These are phyloP conservation scores for Strobilomyces echinocephalus DNA, from an alignment of 768 basidiomycete species.

Conservation along the genomic window DNA sequence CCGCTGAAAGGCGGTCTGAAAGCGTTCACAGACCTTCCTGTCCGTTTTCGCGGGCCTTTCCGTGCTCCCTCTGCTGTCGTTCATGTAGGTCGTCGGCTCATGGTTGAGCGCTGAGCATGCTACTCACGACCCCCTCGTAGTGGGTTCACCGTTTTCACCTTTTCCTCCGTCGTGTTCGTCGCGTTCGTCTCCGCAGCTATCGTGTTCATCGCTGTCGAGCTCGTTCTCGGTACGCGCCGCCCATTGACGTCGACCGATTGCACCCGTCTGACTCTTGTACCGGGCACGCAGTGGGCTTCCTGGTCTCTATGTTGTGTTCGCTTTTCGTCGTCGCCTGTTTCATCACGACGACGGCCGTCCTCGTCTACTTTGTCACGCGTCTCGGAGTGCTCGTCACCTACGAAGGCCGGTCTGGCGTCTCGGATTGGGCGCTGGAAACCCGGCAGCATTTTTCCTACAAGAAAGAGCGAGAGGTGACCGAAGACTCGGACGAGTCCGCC, in stretches of 20 bases:
- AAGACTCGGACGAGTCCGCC: constrained; percentile 24
- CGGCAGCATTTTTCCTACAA: constrained; percentile 17
- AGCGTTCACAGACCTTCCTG: constrained; percentile 36
- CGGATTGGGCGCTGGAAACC: constrained; percentile 30
- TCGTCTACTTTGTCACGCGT: constrained; percentile 31
- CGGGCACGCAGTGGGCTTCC: constrained; percentile 28
- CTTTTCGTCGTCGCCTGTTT: constrained; percentile 32
- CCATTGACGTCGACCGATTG: neutral
- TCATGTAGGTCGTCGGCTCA: constrained; percentile 33
- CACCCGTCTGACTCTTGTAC: neutral
- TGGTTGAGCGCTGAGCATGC: constrained; percentile 6
- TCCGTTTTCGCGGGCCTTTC: constrained; percentile 37
- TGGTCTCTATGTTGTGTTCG: constrained; percentile 31
- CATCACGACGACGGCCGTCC: constrained; percentile 28
- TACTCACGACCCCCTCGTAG: constrained; percentile 5
- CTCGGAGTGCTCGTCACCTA: constrained; percentile 33
- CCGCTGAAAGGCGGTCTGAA: constrained; percentile 1
- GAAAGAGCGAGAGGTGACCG: constrained; percentile 16
- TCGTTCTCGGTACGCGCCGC: constrained; percentile 22
- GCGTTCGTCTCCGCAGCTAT: constrained; percentile 34
- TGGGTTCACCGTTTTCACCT: constrained; percentile 33
- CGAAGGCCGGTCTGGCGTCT: constrained; percentile 29
- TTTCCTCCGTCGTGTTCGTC: constrained; percentile 34
- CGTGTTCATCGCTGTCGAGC: constrained; percentile 30
- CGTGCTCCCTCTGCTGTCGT: constrained; percentile 31